These are phyloP conservation scores for Pyronema domesticum DNA, from an alignment of 495 filamentous ascomycete species.

Conservation along the genomic window DNA sequence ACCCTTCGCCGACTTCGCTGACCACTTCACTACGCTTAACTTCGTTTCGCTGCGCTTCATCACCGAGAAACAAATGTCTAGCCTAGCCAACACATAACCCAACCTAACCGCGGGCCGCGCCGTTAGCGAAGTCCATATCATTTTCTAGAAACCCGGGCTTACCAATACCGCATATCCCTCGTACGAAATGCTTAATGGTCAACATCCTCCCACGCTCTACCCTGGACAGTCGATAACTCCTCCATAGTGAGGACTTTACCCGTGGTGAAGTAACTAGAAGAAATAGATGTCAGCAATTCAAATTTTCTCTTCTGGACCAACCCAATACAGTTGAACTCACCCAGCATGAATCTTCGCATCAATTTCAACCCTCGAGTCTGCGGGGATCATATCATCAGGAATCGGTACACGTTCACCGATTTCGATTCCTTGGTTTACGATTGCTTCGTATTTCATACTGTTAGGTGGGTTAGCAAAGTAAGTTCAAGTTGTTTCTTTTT, in stretches of 20 bases:
- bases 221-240: constrained; percentile 68
- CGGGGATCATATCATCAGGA: constrained; percentile 84
- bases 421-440: constrained; percentile 86
- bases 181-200: constrained; percentile 20
- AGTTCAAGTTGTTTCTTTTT: neutral
- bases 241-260: constrained; percentile 77
- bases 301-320: no score
- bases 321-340: no score
- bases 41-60: no score
- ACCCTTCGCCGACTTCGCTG: no score
- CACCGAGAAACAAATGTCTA: no score
- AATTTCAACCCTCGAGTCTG: constrained; percentile 90
- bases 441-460: constrained; percentile 97
- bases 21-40: no score
- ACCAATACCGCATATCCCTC: neutral
- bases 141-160: neutral
- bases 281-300: constrained; percentile 17
- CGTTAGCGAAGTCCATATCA: neutral
- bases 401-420: constrained; percentile 88
- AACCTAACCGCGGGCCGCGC: neutral
- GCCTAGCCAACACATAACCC: no score
- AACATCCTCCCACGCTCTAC: constrained; percentile 55
- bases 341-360: constrained; percentile 97
- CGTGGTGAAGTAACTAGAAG: constrained; percentile 57
- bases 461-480: neutral